Evolutionary conservation across 2,329 filamentous ascomycete genomes (phyloP).

Genomic region (Ceratocystis alfenasii): DNA sequence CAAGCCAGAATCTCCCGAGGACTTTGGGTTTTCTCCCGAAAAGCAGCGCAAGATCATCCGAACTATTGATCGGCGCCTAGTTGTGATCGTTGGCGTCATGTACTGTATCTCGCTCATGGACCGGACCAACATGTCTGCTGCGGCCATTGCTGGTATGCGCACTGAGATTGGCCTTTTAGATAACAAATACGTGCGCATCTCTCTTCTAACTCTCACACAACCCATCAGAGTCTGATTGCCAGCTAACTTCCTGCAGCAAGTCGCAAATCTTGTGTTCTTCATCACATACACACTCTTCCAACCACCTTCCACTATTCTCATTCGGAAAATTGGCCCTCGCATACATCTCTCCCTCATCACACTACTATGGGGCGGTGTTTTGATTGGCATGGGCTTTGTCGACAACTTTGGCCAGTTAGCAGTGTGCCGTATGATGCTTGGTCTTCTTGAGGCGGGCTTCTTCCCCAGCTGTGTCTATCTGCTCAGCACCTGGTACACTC

Average conservation of each 20-base stretch:
- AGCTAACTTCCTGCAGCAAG: constrained; percentile 24
- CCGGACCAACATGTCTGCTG: constrained; percentile 61
- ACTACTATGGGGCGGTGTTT: constrained; percentile 46
- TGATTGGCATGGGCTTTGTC: constrained; percentile 56
- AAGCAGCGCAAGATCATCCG: constrained; percentile 58
- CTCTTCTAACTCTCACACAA: background rate
- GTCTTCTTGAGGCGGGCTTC: constrained; percentile 56
- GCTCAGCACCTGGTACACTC: constrained; percentile 61
- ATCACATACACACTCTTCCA: constrained; percentile 61
- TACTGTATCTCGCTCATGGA: constrained; percentile 72
- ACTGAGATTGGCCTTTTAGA: constrained; percentile 37
- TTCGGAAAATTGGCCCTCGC: constrained; percentile 54
- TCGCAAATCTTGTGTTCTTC: constrained; percentile 63
- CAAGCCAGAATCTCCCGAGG: constrained; percentile 22
- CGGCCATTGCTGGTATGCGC: constrained; percentile 56
- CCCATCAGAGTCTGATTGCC: background rate
- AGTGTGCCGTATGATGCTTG: constrained; percentile 46
- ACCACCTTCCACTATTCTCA: constrained; percentile 55
- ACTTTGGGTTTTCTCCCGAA: constrained; percentile 41
- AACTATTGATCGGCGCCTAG: constrained; percentile 54
- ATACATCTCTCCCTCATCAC: constrained; percentile 44
- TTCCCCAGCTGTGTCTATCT: constrained; percentile 61
- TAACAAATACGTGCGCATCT: constrained; percentile 35
- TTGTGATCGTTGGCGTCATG: constrained; percentile 50
- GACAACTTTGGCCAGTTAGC: constrained; percentile 41